Evolutionary conservation across 1,139 yeast species (phyloP).

Genomic region (Pichia sp.): DNA sequence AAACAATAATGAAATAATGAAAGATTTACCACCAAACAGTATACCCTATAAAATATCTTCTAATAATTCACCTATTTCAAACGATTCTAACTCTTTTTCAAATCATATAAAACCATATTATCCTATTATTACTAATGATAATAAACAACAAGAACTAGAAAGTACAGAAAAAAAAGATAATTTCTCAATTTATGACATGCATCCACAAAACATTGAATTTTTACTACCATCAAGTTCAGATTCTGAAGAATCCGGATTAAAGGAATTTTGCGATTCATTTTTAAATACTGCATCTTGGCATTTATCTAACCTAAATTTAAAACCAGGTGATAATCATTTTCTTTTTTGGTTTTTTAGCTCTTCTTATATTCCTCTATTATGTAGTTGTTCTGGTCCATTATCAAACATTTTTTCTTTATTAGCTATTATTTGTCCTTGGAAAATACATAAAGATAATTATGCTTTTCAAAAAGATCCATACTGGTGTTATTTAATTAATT

Average conservation of each 20-base stretch:
- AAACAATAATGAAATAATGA: neutral
- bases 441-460: constrained; percentile 30
- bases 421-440: constrained; percentile 70
- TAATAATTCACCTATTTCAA: neutral
- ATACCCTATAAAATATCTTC: neutral
- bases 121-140: too few species aligned
- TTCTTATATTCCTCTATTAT: constrained; percentile 61
- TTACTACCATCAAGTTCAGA: constrained; percentile 9
- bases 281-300: constrained; percentile 27
- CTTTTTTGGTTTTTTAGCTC: constrained; percentile 57
- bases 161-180: too few species aligned
- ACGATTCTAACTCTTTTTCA: too few species aligned
- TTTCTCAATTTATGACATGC: too few species aligned
- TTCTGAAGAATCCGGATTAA: constrained; percentile 15
- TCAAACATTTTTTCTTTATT: constrained; percentile 68
- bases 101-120: too few species aligned
- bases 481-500: constrained; percentile 50
- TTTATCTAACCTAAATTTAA: constrained; percentile 26
- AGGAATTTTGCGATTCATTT: constrained; percentile 21
- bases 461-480: constrained; percentile 34
- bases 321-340: constrained; percentile 46
- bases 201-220: neutral
- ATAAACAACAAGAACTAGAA: too few species aligned
- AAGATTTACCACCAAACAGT: constrained; percentile 4
- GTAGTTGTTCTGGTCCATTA: constrained; percentile 74